Conservation (phyloP, 2,329 filamentous ascomycete genomes). For the Davidsoniella australis region DNA sequence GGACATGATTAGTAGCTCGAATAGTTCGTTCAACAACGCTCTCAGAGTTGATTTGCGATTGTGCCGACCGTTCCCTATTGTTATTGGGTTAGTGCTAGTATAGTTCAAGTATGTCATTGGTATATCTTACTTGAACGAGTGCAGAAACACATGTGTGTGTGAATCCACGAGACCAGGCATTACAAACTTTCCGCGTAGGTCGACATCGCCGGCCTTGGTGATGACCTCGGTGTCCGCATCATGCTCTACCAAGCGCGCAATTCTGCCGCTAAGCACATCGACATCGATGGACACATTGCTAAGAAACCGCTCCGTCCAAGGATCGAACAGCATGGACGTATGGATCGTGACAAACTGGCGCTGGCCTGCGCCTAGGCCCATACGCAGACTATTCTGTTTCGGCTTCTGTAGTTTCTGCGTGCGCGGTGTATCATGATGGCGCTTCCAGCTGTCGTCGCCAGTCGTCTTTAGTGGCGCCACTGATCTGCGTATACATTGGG, state of each 20-base stretch:
- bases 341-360: constrained; percentile 21
- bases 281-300: constrained; percentile 27
- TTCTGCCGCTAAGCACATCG: constrained; percentile 23
- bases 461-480: neutral
- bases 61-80: constrained; percentile 22
- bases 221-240: constrained; percentile 16
- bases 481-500: no score
- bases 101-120: neutral
- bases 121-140: constrained; percentile 25
- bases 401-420: neutral
- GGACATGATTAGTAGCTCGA: constrained; percentile 34
- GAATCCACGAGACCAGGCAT: constrained; percentile 37
- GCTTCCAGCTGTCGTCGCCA: constrained; percentile 6
- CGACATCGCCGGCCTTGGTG: constrained; percentile 25
- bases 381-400: neutral
- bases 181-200: constrained; percentile 34
- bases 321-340: constrained; percentile 30
- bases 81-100: neutral
- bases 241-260: constrained; percentile 21
- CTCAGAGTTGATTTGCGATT: constrained; percentile 39
- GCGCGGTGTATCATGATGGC: neutral
- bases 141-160: constrained; percentile 39
- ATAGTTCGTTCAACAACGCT: constrained; percentile 38
- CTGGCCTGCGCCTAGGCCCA: neutral
- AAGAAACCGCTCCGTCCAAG: constrained; percentile 24